A percentile compares a stretch with the other conserved stretches of the same genome.
These are phyloP conservation scores for Clavispora phyllophila DNA, from an alignment of 805 yeast genomes.

Conservation along the genomic window DNA sequence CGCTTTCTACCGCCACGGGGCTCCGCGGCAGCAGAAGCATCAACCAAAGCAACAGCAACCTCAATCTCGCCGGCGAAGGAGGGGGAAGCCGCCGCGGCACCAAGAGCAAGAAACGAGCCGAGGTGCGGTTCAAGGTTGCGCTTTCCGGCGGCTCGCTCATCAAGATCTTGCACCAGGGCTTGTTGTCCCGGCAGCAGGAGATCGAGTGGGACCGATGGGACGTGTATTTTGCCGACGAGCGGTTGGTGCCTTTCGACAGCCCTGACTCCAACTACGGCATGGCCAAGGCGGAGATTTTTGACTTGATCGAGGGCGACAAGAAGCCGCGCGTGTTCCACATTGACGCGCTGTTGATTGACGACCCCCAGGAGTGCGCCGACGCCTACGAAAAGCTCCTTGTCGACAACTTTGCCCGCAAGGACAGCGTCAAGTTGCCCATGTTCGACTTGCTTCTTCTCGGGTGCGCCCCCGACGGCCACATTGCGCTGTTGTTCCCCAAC, in stretches of 20 bases:
- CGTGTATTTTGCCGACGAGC: slow-evolving; percentile 92
- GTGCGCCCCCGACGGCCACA: slow-evolving; percentile 98
- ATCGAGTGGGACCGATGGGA: slow-evolving; percentile 95
- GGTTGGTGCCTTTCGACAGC: slow-evolving; percentile 82
- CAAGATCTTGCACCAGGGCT: slow-evolving; percentile 80
- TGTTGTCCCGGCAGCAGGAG: slow-evolving; percentile 61
- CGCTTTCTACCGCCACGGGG: slow-evolving; percentile 4
- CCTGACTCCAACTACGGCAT: slow-evolving; percentile 87
- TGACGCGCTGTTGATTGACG: slow-evolving; percentile 66
- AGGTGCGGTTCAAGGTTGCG: slow-evolving; percentile 81
- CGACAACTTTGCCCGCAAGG: slow-evolving; percentile 90
- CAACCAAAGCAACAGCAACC: slow-evolving; percentile 10
- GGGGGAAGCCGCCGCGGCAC: slow-evolving; percentile 10
- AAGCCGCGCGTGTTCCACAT: slow-evolving; percentile 79
- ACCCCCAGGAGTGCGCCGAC: slow-evolving; percentile 93
- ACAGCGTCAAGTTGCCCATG: slow-evolving; percentile 91
- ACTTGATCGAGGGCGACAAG: slow-evolving; percentile 49
- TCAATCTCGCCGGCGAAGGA: slow-evolving; percentile 9
- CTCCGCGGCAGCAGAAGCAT: slow-evolving; percentile 13
- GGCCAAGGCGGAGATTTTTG: slow-evolving; percentile 78
- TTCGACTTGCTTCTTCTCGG: slow-evolving; percentile 89
- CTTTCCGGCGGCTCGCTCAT: slow-evolving; percentile 90
- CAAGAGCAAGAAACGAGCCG: slow-evolving; percentile 49
- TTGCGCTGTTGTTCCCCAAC: slow-evolving; percentile 93
- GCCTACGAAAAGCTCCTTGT: slow-evolving; percentile 82